These are phyloP conservation scores for Solanum sejunctum DNA, from an alignment of 257 asterid genomes.

Conservation along the genomic window DNA sequence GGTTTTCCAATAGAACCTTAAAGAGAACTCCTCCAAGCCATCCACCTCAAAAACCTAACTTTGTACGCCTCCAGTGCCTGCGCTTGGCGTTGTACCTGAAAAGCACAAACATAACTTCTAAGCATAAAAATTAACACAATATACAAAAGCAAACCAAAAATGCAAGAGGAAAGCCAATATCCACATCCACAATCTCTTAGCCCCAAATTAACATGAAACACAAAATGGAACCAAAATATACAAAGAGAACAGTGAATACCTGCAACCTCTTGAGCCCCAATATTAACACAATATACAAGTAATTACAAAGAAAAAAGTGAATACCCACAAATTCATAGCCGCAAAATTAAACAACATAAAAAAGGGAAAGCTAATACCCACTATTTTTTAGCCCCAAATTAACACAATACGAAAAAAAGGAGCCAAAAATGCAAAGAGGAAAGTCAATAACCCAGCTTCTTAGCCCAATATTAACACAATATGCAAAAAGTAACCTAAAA, in stretches of 20 bases:
- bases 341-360: neutral
- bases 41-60: constrained; percentile 16
- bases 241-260: neutral
- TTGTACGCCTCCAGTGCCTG: constrained; percentile 29
- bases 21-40: neutral
- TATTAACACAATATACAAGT: neutral
- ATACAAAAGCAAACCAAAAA: neutral
- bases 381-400: neutral
- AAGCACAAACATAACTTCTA: neutral
- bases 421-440: neutral
- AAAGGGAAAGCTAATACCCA: neutral
- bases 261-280: neutral
- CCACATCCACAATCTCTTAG: neutral
- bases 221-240: neutral
- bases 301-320: neutral
- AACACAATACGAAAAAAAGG: neutral
- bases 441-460: neutral
- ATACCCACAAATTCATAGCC: neutral
- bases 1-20: neutral
- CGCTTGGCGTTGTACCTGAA: constrained; percentile 26
- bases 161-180: neutral
- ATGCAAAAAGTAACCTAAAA: neutral
- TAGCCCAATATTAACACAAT: neutral
- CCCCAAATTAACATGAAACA: neutral
- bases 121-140: neutral